Base-by-base conservation (phyloP, 352 stramenopile genomes). In the Globisporangium spinosum region DNA sequence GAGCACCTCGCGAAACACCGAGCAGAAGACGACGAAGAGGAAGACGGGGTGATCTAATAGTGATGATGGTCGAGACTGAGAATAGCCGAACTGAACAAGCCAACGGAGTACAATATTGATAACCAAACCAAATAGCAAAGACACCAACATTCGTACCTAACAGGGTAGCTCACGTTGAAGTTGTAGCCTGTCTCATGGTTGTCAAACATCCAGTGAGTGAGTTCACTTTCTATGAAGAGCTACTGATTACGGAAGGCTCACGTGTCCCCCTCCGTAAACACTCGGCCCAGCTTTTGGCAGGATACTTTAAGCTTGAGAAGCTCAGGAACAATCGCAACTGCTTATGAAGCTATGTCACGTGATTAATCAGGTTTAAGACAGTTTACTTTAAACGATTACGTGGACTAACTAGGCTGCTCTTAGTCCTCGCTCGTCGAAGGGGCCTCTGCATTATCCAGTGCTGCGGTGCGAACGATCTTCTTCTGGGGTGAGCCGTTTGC, bases 21-120 rank as follows among this genome's bases (percentile, higher is more conserved):
- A 61, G 20, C 29, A 23, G 63, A 53, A n/a, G 40, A 72, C 12
- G 73, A 71, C 5, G 51, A 67, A 38, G 75, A 83, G 27, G 75
- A 87, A 45, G 77, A 83, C 69, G 77, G 77, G 15, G 77, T 85
- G 49, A 83, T 87, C 40, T 87, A 75, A 72, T 17, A 0, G 9
- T 7, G 51, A n/a, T 23, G 43, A 7, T 49, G 1, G 17, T 49
- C 9, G 13, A 59, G 27, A 27, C 8, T 49, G 22, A 29, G 34
- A 35, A 23, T 49, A n/a, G 58, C 34, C 34, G 22, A 55, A 13
- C 25, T 15, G n/a, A 17, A 35, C 4, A 22, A 47, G 17, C 56
- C 20, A 65, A 57, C 12, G 45, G 59, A 57, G 47, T 65, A 56
- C 17, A 65, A 40, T 61, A 61, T 45, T 59, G 53, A 58, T 38